Evolutionary conservation across 169 alveolate genomes (phyloP).

Genomic region (Cryptosporidium xiaoi): DNA sequence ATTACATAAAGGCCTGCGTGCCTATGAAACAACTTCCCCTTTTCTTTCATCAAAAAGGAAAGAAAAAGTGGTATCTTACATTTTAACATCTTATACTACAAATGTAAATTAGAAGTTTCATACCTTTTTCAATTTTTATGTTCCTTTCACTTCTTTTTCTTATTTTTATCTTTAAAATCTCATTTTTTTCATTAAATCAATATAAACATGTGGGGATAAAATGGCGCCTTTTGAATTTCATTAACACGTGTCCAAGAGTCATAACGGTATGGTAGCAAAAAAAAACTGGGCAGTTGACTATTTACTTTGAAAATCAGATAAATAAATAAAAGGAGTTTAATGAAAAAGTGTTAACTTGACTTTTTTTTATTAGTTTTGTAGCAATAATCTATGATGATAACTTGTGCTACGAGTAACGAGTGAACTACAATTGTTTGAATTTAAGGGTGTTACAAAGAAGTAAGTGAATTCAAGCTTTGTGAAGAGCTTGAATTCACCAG

Average conservation of each 20-base stretch:
- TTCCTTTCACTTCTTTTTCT: no score
- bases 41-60: no score
- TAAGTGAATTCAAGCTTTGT: neutral
- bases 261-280: no score
- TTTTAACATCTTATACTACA: no score
- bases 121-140: no score
- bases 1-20: no score
- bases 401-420: neutral
- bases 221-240: constrained; percentile 53
- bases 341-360: neutral
- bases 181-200: neutral
- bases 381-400: neutral
- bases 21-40: no score
- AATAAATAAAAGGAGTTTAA: constrained; percentile 3
- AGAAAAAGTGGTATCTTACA: no score
- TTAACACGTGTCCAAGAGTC: constrained; percentile 37
- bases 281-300: no score
- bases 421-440: neutral
- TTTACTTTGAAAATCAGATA: neutral
- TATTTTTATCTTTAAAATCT: neutral
- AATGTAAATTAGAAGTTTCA: no score
- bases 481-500: no score
- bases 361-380: neutral
- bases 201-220: constrained; percentile 56
- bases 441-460: neutral